phyloP scores from a whole-genome alignment of 2,329 filamentous ascomycete genomes.

The Pseudomassariella vexata region DNA sequence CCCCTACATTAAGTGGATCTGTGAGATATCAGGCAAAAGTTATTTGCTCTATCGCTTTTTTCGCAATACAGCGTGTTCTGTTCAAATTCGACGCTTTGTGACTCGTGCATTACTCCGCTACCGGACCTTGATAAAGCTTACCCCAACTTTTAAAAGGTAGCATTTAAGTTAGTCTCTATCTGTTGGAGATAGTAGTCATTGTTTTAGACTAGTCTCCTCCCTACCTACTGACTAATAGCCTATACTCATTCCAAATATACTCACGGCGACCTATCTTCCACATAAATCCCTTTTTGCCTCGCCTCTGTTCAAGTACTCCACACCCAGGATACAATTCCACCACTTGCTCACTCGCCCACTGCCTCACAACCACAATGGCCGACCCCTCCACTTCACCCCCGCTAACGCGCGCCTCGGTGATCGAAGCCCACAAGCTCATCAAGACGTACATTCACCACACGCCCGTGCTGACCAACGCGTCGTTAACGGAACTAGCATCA shows the following conservation, averaged over 20 bases:
- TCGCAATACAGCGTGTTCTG: constrained; percentile 10
- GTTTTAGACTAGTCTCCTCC: too few species aligned
- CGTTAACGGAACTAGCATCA: constrained; percentile 70
- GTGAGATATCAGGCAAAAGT: constrained; percentile 8
- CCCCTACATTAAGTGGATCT: constrained; percentile 15
- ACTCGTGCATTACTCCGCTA: constrained; percentile 11
- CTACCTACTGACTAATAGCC: too few species aligned
- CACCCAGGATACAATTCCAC: too few species aligned
- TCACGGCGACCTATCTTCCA: too few species aligned
- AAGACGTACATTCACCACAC: constrained; percentile 73
- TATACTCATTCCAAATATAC: too few species aligned
- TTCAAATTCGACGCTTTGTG: constrained; percentile 2
- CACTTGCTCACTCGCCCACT: too few species aligned
- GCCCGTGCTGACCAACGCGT: constrained; percentile 73
- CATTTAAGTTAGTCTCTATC: too few species aligned
- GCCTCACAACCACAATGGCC: constrained; percentile 42
- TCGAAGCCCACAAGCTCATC: constrained; percentile 68
- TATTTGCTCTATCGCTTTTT: constrained; percentile 6
- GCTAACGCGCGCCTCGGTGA: constrained; percentile 67
- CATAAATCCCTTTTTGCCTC: too few species aligned
- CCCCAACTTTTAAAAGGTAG: too few species aligned
- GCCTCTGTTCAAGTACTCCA: too few species aligned
- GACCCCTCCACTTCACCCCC: constrained; percentile 51
- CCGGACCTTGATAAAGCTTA: constrained; percentile 14
- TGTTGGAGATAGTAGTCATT: too few species aligned